Percentiles rank a stretch among this genome's conserved stretches.
Evolutionary conservation across 2,329 filamentous ascomycete genomes (phyloP).

Genomic region (Trichoderma harzianum): DNA sequence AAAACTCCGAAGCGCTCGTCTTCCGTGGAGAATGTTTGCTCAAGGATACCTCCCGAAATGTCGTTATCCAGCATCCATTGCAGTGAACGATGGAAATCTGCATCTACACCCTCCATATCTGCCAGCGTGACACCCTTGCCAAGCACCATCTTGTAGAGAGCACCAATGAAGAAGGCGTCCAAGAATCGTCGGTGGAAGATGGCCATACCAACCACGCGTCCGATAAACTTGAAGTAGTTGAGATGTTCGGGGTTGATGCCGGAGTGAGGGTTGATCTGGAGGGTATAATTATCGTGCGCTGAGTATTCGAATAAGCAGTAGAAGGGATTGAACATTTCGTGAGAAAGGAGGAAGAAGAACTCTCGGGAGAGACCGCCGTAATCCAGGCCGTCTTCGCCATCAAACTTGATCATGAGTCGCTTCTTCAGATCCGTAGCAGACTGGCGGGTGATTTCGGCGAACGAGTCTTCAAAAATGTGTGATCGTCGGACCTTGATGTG

Average conservation of each 20-base stretch:
- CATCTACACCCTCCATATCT: slow-evolving; percentile 99
- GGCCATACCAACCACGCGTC: slow-evolving; percentile 89
- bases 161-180: slow-evolving; percentile 98
- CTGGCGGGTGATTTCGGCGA: slow-evolving; percentile 96
- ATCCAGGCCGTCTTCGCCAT: slow-evolving; percentile 95
- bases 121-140: slow-evolving; percentile 86
- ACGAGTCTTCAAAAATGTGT: slow-evolving; percentile 98
- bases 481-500: slow-evolving; percentile 96
- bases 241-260: slow-evolving; percentile 99
- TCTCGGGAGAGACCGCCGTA: slow-evolving; percentile 97
- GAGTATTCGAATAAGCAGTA: slow-evolving; percentile 99
- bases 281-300: slow-evolving; percentile 98
- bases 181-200: slow-evolving; percentile 98
- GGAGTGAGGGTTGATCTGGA: slow-evolving; percentile 99
- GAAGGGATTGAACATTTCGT: slow-evolving; percentile 99
- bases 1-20: slow-evolving; percentile 96
- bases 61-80: slow-evolving; percentile 99
- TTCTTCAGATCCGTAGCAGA: slow-evolving; percentile 96
- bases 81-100: slow-evolving; percentile 93
- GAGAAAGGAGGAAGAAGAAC: slow-evolving; percentile 98
- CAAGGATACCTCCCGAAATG: slow-evolving; percentile 84
- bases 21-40: slow-evolving; percentile 94
- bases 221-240: slow-evolving; percentile 99
- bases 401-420: slow-evolving; percentile 98
- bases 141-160: slow-evolving; percentile 98